phyloP scores from a whole-genome alignment of 768 basidiomycete genomes.

The Rhodotorula kratochvilovae region DNA sequence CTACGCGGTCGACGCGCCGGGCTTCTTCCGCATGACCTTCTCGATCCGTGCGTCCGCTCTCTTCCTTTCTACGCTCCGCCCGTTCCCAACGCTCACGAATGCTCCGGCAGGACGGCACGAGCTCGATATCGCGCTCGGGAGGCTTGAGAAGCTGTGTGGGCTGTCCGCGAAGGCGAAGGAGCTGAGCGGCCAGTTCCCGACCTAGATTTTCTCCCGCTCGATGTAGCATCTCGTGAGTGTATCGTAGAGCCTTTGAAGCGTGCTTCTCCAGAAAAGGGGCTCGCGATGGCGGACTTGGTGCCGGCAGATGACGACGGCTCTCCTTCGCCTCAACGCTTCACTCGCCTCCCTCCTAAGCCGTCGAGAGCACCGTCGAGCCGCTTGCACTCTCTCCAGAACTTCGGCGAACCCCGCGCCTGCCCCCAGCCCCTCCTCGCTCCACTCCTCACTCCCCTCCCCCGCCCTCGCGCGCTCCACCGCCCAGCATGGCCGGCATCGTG shows the following conservation, averaged over 20 bases:
- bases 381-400: no score
- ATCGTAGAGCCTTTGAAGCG: background rate
- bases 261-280: background rate
- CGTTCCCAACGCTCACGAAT: background rate
- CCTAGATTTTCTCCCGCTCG: background rate
- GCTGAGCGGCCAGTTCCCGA: background rate
- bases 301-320: no score
- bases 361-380: no score
- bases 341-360: no score
- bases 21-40: constrained; percentile 30
- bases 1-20: constrained; percentile 7
- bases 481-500: no score
- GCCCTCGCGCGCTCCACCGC: no score
- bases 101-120: background rate
- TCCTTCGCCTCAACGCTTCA: no score
- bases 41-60: constrained; percentile 3
- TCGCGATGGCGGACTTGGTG: background rate
- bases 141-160: constrained; percentile 14
- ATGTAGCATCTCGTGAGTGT: background rate
- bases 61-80: background rate
- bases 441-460: no score
- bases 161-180: background rate
- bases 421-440: no score
- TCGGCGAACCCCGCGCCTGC: no score
- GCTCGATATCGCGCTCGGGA: constrained; percentile 8